Conservation (phyloP, 225 moss, liverwort and hornwort species). For the Anthoceros angustus region DNA sequence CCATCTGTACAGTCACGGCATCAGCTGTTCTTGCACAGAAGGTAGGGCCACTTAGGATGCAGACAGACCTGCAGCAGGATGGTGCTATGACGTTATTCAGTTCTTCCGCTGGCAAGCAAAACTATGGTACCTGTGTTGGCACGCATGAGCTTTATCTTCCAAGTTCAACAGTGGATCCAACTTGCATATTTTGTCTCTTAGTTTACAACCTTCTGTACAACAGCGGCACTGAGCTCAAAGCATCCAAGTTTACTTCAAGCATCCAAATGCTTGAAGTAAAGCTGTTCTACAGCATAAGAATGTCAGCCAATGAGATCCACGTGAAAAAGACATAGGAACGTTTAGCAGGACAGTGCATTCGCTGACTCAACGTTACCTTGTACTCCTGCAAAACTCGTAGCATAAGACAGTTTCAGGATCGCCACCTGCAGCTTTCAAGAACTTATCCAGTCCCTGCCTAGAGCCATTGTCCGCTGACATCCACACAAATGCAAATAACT, state of each 20-base stretch:
- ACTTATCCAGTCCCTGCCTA: constrained; percentile 83
- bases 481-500: constrained; percentile 16
- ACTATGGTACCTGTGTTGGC: constrained; percentile 74
- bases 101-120: constrained; percentile 90
- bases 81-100: constrained; percentile 91
- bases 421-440: constrained; percentile 87
- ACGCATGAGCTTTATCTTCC: constrained; percentile 2
- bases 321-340: no score
- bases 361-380: no score
- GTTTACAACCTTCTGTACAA: no score
- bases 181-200: no score
- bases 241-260: constrained; percentile 91
- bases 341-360: no score
- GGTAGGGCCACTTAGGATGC: no score
- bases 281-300: constrained; percentile 32
- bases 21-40: no score
- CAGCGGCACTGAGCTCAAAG: no score
- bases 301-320: not conserved
- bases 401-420: constrained; percentile 90
- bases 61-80: constrained; percentile 75
- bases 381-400: constrained; percentile 99
- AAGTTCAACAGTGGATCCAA: no score
- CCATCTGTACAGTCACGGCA: no score
- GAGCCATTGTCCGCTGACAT: constrained; percentile 89
- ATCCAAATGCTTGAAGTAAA: constrained; percentile 96